Evolutionary conservation across 495 filamentous ascomycete genomes (phyloP), one percentile per base, ranked within the genome.

Genomic region (Aspergillus heteromorphus): DNA sequence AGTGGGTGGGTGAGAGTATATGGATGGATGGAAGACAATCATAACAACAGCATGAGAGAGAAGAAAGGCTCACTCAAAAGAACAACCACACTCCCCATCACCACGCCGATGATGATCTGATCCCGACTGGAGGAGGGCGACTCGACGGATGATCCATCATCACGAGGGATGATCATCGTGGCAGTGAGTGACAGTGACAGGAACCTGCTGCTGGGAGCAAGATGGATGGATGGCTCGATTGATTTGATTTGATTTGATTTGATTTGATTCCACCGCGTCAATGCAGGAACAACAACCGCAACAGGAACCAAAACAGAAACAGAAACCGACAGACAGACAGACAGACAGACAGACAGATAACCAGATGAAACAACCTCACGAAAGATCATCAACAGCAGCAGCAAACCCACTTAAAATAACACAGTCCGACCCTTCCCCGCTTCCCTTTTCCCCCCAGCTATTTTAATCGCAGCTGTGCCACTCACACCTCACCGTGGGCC

Each of bases 51-150:
- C n/a, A n/a, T n/a, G n/a, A n/a, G n/a, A n/a, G n/a, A n/a, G n/a
- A n/a, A n/a, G n/a, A n/a, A n/a, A n/a, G n/a, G 16, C 65, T 52
- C 59, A 70, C 67, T 65, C 1, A 62, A 61, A 41, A 61, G 55
- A 21, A 60, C 47, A 9, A 53, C 60, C 34, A 66, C 54, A 25
- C 58, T 55, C 9, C 68, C 65, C 1, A 71, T 45, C 0, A 71
- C 65, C 6, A 64, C 63, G 0, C 68, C 68, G 47, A 71, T 65
- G 45, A 66, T 65, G 18, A 67, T 62, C 34, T 58, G 57, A 13
- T 57, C 49, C 7, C 48, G 45, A 27, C 43, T 17, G 17, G 43
- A 47, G 19, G 43, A 47, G 0, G 43, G 23, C 21, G 38, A 40
- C 38, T 27, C 31, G 14, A 31, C 13, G 11, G 19, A 38, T 42